Evolutionary conservation across 257 asterid genomes (phyloP).

Genomic region (Eucommia ulmoides): DNA sequence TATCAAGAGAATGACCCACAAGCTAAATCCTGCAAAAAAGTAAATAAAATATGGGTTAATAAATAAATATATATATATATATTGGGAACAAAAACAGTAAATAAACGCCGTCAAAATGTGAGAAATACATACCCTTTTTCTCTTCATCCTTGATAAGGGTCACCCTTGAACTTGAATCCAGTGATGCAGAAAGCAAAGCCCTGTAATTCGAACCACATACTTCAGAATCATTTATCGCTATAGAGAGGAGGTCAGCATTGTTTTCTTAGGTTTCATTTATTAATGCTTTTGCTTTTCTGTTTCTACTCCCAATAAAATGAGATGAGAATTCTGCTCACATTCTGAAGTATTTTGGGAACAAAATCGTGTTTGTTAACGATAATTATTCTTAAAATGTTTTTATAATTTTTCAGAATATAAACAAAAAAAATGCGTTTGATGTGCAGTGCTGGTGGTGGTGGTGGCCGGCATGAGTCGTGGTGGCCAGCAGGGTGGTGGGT

Average conservation of each 20-base stretch:
- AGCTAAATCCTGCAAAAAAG: constrained; percentile 40
- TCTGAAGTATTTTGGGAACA: background rate
- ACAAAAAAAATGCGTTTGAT: no score
- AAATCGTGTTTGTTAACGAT: background rate
- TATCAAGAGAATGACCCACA: constrained; percentile 49
- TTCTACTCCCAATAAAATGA: no score
- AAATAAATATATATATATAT: background rate
- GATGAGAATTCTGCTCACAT: no score
- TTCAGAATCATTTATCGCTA: constrained; percentile 5
- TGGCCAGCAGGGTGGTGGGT: no score
- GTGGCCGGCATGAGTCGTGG: no score
- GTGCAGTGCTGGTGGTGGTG: no score
- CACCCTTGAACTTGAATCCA: constrained; percentile 82
- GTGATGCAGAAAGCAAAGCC: constrained; percentile 67
- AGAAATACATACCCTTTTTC: constrained; percentile 32
- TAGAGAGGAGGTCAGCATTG: no score
- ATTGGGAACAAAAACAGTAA: background rate
- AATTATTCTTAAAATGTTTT: no score
- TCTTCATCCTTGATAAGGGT: constrained; percentile 45
- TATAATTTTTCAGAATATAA: no score
- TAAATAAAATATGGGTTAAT: background rate
- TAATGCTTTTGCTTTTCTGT: no score
- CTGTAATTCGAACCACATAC: constrained; percentile 23
- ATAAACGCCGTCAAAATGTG: background rate
- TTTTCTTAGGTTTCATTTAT: no score